Evolutionary conservation across 2,329 filamentous ascomycete genomes (phyloP).

Genomic region (Ilyonectria destructans): DNA sequence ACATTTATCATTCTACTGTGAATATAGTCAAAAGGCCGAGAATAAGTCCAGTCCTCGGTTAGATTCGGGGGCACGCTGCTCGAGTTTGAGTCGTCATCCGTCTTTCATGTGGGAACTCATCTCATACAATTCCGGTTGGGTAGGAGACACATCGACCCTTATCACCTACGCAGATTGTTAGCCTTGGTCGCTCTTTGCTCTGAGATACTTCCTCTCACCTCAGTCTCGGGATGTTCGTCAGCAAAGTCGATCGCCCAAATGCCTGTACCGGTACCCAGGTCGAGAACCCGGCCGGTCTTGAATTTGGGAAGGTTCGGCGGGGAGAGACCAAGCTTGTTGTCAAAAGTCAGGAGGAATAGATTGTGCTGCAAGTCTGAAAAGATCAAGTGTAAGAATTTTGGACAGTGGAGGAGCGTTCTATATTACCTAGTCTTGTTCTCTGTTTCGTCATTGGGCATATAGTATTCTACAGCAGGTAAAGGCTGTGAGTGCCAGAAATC

Average conservation of each 20-base stretch:
- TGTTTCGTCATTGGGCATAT: slow-evolving; percentile 19
- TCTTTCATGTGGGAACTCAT: slow-evolving; percentile 1
- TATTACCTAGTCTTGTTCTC: slow-evolving; percentile 26
- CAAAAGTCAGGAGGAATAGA: neutral
- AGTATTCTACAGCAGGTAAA: slow-evolving; percentile 11
- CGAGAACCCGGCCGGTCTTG: slow-evolving; percentile 3
- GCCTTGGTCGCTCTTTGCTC: too few relatives aligned
- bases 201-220: slow-evolving; percentile 3
- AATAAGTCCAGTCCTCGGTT: too few relatives aligned
- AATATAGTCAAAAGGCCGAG: too few relatives aligned
- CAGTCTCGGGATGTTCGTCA: slow-evolving; percentile 9
- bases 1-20: too few relatives aligned
- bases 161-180: too few relatives aligned
- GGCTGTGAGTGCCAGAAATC: neutral
- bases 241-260: slow-evolving; percentile 4
- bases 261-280: neutral
- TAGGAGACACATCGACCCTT: too few relatives aligned
- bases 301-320: slow-evolving; percentile 7
- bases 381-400: neutral
- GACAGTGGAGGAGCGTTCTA: neutral
- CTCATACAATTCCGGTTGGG: too few relatives aligned
- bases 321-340: slow-evolving; percentile 7
- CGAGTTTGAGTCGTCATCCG: neutral
- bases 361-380: neutral
- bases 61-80: too few relatives aligned